Conservation (phyloP, 2,329 filamentous ascomycete species). For the Phyllosticta citrichinensis region DNA sequence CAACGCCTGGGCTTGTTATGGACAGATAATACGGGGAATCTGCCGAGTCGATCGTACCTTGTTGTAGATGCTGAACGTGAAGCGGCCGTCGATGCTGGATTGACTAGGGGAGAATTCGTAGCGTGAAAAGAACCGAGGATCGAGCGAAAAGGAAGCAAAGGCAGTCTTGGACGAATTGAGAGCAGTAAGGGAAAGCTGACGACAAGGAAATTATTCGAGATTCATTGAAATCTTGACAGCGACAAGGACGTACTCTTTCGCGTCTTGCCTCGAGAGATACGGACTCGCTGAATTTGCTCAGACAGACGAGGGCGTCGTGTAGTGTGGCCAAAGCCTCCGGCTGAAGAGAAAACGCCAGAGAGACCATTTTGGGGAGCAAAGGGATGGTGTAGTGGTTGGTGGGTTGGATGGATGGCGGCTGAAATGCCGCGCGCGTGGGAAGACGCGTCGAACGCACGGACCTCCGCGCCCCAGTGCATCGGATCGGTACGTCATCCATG, state of each 20-base stretch:
- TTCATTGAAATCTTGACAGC: slow-evolving; percentile 12
- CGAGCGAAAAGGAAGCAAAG: slow-evolving; percentile 62
- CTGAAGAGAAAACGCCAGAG: slow-evolving; percentile 59
- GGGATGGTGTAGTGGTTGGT: background rate
- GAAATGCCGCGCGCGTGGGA: no score
- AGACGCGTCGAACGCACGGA: slow-evolving; percentile 1
- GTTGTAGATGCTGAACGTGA: slow-evolving; percentile 67
- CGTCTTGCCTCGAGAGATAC: slow-evolving; percentile 64
- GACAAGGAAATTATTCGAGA: slow-evolving; percentile 1
- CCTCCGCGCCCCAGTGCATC: slow-evolving; percentile 4
- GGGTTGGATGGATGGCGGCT: background rate
- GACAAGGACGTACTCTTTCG: slow-evolving; percentile 45
- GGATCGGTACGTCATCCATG: background rate
- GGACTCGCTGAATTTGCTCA: slow-evolving; percentile 70
- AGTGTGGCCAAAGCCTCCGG: slow-evolving; percentile 62
- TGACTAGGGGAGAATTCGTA: slow-evolving; percentile 51
- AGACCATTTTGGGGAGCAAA: slow-evolving; percentile 27
- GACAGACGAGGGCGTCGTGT: slow-evolving; percentile 63
- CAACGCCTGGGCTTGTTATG: slow-evolving; percentile 29
- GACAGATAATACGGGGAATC: background rate
- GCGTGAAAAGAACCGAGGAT: slow-evolving; percentile 60
- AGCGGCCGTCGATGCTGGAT: slow-evolving; percentile 37
- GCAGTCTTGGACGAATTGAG: slow-evolving; percentile 74
- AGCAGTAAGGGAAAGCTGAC: slow-evolving; percentile 60
- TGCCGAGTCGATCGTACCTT: slow-evolving; percentile 37